Conservation (phyloP, 176 grass and related monocot genomes). For the Triticum dicoccoides region DNA sequence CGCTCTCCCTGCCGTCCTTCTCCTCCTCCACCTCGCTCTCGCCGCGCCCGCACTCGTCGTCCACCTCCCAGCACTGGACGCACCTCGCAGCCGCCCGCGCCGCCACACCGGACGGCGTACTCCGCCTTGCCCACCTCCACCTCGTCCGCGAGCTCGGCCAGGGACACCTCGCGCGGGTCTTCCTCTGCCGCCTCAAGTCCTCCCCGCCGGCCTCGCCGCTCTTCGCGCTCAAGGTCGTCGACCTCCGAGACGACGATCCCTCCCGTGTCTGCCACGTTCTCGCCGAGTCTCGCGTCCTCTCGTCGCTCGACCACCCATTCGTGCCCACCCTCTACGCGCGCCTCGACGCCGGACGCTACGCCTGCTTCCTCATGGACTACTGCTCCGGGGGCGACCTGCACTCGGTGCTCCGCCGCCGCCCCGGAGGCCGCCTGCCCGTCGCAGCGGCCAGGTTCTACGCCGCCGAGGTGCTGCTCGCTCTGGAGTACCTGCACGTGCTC, state of each 20-base stretch:
- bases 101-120: constrained; percentile 50
- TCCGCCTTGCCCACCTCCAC: constrained; percentile 75
- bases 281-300: constrained; percentile 71
- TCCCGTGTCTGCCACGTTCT: constrained; percentile 57
- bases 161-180: constrained; percentile 84
- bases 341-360: constrained; percentile 77
- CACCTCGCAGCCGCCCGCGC: constrained; percentile 49
- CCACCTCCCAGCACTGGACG: constrained; percentile 57
- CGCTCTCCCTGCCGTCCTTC: constrained; percentile 69
- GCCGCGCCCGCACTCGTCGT: constrained; percentile 60
- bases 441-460: constrained; percentile 78
- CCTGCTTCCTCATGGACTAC: constrained; percentile 92
- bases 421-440: constrained; percentile 55
- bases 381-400: constrained; percentile 85
- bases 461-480: constrained; percentile 73
- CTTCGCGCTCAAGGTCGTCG: constrained; percentile 89
- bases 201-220: constrained; percentile 40
- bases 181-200: constrained; percentile 75
- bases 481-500: constrained; percentile 92
- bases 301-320: constrained; percentile 82
- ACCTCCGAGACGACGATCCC: constrained; percentile 57
- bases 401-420: constrained; percentile 60
- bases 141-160: constrained; percentile 77
- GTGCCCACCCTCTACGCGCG: constrained; percentile 85
- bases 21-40: constrained; percentile 64